These are phyloP conservation scores for Aureobasidium musti DNA, from an alignment of 2,329 filamentous ascomycete genomes.

Conservation along the genomic window DNA sequence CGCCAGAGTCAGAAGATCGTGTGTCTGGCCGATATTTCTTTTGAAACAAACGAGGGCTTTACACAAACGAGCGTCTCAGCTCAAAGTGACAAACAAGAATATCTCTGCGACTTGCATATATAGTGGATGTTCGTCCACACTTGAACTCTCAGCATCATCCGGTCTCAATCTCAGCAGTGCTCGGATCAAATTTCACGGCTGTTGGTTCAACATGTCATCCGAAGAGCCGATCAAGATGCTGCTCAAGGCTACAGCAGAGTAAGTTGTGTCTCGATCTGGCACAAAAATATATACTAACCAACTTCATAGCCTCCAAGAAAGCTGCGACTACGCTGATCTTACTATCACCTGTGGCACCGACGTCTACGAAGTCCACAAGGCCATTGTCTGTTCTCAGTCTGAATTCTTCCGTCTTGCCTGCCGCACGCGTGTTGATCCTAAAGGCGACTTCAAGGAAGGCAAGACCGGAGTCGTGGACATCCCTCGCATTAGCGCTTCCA, in stretches of 20 bases:
- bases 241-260: conserved; percentile 1
- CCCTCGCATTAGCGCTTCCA: too few relatives aligned
- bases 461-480: conserved; percentile 5
- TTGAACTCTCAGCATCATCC: neutral
- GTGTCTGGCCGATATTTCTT: too few relatives aligned
- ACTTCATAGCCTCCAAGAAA: neutral
- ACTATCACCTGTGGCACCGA: conserved; percentile 34
- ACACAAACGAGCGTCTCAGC: neutral
- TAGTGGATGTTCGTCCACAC: neutral
- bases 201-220: neutral
- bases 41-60: too few relatives aligned
- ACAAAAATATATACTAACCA: neutral
- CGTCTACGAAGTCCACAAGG: conserved; percentile 35
- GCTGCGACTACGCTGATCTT: conserved; percentile 34
- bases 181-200: neutral
- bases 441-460: conserved; percentile 26
- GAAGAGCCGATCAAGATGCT: neutral
- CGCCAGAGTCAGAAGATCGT: too few relatives aligned
- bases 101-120: neutral
- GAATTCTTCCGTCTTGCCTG: conserved; percentile 35
- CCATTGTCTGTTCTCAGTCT: conserved; percentile 35
- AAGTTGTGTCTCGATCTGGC: neutral
- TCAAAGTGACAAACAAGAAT: too few relatives aligned
- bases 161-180: neutral
- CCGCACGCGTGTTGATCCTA: neutral